Conservation (phyloP, 306 rosid genomes). For the Gleditsia sinensis region DNA sequence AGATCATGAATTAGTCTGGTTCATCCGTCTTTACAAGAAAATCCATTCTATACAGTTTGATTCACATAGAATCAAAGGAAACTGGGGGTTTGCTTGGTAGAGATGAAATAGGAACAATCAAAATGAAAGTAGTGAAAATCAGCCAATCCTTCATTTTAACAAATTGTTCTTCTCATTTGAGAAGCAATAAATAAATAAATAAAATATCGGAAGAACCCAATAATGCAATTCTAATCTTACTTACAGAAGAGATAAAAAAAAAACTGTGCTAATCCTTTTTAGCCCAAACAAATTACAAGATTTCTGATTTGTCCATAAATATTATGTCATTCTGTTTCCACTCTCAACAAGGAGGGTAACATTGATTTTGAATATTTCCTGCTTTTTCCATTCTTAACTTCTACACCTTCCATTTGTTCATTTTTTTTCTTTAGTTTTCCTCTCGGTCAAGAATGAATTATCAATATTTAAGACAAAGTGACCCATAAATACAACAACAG, state of each 20-base stretch:
- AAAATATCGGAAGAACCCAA: not conserved
- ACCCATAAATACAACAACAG: not conserved
- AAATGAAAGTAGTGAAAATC: not conserved
- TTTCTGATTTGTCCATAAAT: not conserved
- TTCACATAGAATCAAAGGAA: constrained; percentile 12
- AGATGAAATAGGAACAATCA: constrained; percentile 1
- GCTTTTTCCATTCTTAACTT: not conserved
- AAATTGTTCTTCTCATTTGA: constrained; percentile 4
- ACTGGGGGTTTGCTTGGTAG: not conserved
- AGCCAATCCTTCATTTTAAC: not conserved
- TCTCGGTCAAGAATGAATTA: constrained; percentile 12
- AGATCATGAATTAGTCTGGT: not conserved
- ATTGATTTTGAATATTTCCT: not conserved
- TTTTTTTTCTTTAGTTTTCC: not conserved
- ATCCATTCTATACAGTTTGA: constrained; percentile 19
- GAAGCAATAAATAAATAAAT: not conserved
- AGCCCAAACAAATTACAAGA: not conserved
- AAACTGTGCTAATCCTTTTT: not conserved
- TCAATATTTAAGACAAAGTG: not conserved
- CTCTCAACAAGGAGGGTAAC: not conserved
- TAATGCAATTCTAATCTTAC: not conserved
- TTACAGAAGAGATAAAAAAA: not conserved
- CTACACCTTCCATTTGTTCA: not conserved
- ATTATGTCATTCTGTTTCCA: not conserved
- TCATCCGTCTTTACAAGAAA: constrained; percentile 5